Base-by-base conservation (phyloP, 106 monocot species). In the Dendrobium chrysotoxum region DNA sequence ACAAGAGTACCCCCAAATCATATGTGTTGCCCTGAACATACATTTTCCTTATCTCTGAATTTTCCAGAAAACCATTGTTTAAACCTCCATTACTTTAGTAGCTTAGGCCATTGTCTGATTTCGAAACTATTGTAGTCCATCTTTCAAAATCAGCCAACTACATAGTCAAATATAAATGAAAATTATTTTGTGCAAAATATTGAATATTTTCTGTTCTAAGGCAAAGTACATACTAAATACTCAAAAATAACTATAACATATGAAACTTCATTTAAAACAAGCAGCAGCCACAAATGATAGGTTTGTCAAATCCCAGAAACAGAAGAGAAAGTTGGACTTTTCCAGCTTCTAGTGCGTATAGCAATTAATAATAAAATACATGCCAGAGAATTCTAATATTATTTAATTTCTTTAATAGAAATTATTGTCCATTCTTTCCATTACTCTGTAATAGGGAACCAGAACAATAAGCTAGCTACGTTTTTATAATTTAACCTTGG, bases 121-220 rank as follows among this genome's bases (percentile, higher is more conserved):
- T 95, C 41, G 87, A 83, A 28, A 84, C 75, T 70, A 95, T 78
- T 10, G 80, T 50, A 77, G 87, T 98, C 98, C 98, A 95, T 77
- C 94, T 91, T 80, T 98, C 98, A 80, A 98, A 93, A 85, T 98
- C 95, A 68, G 88, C 95, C 81, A 98, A 85, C 98, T 98, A 86
- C 85, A 94, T 30, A 80, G 7, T 18, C n/a, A 84, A 5, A 35
- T 17, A 38, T 10, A 44, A 50, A 68, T 35, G n/a, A 31, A 41
- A 3, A 53, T 26, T 64, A 64, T 23, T 0, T 26, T 64, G 64
- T 2, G 25, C 5, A 64, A 25, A 1, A 26, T 64, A 23, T n/a
- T 7, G 6, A 26, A 64, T 8, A 64, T 64, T n/a, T 64, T n/a
- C 5, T 64, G 15, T 50, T 50, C 11, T 50, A 15, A 50, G 50